Base-by-base conservation (phyloP, 2,329 filamentous ascomycete species). In the Talaromyces pinophilus region DNA sequence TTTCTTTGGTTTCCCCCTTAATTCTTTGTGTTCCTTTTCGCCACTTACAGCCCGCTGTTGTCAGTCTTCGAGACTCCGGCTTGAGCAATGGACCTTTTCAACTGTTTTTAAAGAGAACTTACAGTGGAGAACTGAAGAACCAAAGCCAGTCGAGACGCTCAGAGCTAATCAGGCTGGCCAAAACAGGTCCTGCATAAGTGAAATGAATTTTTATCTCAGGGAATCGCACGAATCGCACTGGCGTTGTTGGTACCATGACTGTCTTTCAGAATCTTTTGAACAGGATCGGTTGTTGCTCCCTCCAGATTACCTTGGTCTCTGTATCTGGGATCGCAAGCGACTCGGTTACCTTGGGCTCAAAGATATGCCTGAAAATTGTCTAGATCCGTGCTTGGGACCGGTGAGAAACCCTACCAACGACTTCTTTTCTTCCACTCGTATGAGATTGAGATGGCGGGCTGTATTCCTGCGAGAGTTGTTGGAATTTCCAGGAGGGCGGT, bases 301-400 rank as follows among this genome's bases (percentile, higher is more conserved):
- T 66, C 44, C 54, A n/a, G 64, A 66, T 42, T 59, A 42, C 8
- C 50, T 62, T 25, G 64, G 63, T 55, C 28, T 65, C 33, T 65
- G 46, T 30, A 61, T 65, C n/a, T 65, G 57, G 46, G 48, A 62
- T 30, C 6, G 15, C n/a, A 4, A 25, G 30, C 57, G 63, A 38
- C 57, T 61, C 28, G 10, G 33, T 4, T 61, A 33, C 28, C 30
- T 57, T 35, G 52, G 30, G 4, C 30, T 57, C 2, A 5, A 4
- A n/a, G 1, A n/a, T 10, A 10, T 33, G 25, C 55, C 33, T 4
- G 11, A 59, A 3, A 42, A 42, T 17, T 59, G 19, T n/a, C 5
- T 25, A 7, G 35, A 7, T 59, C 55, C 33, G 11, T 3, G 55
- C 5, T 2, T 5, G 55, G 35, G 55, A 0, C 5, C 33, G 42